These are phyloP conservation scores for Ophiostoma novo-ulmi DNA, from an alignment of 2,329 filamentous ascomycete genomes.

Conservation along the genomic window DNA sequence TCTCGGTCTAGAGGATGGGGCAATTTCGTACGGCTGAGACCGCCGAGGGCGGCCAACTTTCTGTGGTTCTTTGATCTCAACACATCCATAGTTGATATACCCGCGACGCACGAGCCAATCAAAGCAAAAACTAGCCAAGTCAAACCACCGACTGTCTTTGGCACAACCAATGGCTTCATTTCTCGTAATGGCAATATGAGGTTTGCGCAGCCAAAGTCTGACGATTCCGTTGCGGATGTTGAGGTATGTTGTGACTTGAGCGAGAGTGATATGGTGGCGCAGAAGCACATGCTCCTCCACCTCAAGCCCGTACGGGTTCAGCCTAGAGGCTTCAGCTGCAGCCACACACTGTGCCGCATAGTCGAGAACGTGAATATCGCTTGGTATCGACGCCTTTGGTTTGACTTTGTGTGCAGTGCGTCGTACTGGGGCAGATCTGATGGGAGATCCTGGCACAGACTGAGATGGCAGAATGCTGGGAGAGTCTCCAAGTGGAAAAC, in stretches of 20 bases:
- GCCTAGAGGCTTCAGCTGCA: conserved; percentile 80
- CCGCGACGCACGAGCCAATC: conserved; percentile 87
- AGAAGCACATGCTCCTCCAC: conserved; percentile 76
- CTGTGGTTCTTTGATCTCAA: conserved; percentile 43
- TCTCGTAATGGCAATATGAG: conserved; percentile 71
- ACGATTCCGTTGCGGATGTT: conserved; percentile 95
- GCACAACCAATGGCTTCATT: conserved; percentile 89
- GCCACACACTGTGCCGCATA: conserved; percentile 90
- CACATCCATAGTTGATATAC: conserved; percentile 95
- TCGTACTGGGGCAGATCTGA: background rate
- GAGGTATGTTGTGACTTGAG: conserved; percentile 89
- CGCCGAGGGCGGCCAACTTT: background rate
- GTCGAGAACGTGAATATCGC: conserved; percentile 63
- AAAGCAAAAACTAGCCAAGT: conserved; percentile 80
- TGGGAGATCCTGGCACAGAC: background rate
- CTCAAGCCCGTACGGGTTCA: conserved; percentile 86
- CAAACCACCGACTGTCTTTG: conserved; percentile 81
- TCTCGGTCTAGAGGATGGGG: conserved; percentile 35
- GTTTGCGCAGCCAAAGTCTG: conserved; percentile 81
- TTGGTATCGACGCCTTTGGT: conserved; percentile 79
- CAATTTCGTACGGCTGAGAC: conserved; percentile 18
- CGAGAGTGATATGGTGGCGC: conserved; percentile 73
- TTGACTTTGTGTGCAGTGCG: conserved; percentile 47
- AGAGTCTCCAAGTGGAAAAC: background rate
- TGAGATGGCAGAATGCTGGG: background rate